phyloP scores from a whole-genome alignment of 305 asterid genomes.

The Withania somnifera region DNA sequence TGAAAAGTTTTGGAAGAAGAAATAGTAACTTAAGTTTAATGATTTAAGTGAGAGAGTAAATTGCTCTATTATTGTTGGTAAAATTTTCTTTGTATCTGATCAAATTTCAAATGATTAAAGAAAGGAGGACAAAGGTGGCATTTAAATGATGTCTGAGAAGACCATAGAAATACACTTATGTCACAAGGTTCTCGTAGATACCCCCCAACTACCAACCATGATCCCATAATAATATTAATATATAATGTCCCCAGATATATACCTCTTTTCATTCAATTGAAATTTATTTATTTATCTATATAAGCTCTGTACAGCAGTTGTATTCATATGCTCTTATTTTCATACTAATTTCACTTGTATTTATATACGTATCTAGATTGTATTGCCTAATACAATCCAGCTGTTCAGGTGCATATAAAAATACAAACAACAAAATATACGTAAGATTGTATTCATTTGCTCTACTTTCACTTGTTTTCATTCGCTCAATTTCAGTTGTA shows the following conservation, averaged over 20 bases:
- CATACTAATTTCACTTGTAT: too few species aligned
- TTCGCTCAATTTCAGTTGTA: too few species aligned
- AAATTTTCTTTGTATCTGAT: background rate
- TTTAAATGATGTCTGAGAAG: background rate
- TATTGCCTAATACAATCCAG: too few species aligned
- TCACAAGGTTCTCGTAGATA: slow-evolving; percentile 15
- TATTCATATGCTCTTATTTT: too few species aligned
- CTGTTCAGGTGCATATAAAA: too few species aligned
- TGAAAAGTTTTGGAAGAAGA: background rate
- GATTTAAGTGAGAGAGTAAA: background rate
- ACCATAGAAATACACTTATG: background rate
- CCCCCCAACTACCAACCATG: slow-evolving; percentile 37
- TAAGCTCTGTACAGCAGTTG: slow-evolving; percentile 44
- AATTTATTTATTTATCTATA: background rate
- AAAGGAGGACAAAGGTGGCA: background rate
- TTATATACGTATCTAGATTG: too few species aligned
- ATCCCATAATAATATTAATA: slow-evolving; percentile 13
- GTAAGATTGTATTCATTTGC: too few species aligned
- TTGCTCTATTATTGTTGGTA: background rate
- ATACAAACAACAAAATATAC: too few species aligned
- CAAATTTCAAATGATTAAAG: background rate
- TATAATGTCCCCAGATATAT: slow-evolving; percentile 15
- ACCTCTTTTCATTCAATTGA: slow-evolving; percentile 33
- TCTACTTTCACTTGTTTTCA: too few species aligned
- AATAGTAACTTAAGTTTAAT: background rate